Percentiles rank a stretch among this genome's conserved stretches.
phyloP scores from a whole-genome alignment of 192 early-diverging fungal genomes.

The Coemansia sp. region DNA sequence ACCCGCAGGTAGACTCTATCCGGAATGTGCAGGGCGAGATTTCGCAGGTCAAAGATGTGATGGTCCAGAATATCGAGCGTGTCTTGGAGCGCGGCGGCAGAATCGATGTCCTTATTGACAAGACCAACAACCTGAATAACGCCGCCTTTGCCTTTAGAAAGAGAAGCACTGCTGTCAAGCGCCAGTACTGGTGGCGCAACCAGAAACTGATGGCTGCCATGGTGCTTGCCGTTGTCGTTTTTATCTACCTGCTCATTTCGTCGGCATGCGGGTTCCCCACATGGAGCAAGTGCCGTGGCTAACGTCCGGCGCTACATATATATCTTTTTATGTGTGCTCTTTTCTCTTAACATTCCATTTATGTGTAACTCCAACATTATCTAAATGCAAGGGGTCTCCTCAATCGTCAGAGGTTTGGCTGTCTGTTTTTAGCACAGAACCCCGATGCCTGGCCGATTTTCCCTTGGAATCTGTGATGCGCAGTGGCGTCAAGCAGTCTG shows the following conservation, averaged over 20 bases:
- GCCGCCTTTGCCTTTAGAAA: slow-evolving; percentile 90
- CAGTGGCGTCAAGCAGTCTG: slow-evolving; percentile 48
- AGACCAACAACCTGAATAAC: slow-evolving; percentile 85
- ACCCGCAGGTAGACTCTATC: slow-evolving; percentile 72
- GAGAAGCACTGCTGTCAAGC: slow-evolving; percentile 78
- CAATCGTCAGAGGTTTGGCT: slow-evolving; percentile 21
- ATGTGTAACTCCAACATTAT: too few relatives aligned
- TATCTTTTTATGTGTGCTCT: background rate
- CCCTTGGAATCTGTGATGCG: slow-evolving; percentile 28
- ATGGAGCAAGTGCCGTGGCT: slow-evolving; percentile 57
- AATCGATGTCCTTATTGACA: slow-evolving; percentile 88
- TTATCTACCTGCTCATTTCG: slow-evolving; percentile 75
- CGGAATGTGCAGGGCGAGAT: slow-evolving; percentile 88
- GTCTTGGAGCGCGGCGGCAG: slow-evolving; percentile 87
- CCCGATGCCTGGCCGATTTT: slow-evolving; percentile 26
- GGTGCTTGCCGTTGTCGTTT: slow-evolving; percentile 61
- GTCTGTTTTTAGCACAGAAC: slow-evolving; percentile 23
- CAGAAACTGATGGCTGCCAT: slow-evolving; percentile 78
- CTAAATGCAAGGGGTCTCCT: background rate
- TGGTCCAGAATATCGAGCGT: slow-evolving; percentile 93
- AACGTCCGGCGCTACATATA: background rate
- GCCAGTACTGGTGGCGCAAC: slow-evolving; percentile 96
- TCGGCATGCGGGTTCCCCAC: slow-evolving; percentile 82
- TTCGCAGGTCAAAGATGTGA: slow-evolving; percentile 91
- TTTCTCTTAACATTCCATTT: too few relatives aligned